A percentile compares a stretch with the other conserved stretches of the same genome.
Evolutionary conservation across 805 yeast genomes (phyloP).

Genomic region (Ogataea paraovalis): DNA sequence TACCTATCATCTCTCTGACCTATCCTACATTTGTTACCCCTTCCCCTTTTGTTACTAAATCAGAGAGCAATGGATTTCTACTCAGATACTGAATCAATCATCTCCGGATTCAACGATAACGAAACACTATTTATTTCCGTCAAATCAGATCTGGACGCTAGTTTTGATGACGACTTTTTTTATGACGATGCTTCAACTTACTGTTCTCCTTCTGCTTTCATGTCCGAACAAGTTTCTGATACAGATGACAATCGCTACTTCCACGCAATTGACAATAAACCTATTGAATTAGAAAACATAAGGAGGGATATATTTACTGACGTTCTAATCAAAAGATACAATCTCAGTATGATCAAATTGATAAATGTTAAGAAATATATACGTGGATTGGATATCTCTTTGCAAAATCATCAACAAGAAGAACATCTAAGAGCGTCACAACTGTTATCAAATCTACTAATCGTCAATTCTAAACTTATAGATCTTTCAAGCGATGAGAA

Average conservation of each 20-base stretch:
- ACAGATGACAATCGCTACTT: neutral
- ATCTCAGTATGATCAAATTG: conserved; percentile 1
- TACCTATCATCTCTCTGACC: too few relatives aligned
- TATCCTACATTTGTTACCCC: too few relatives aligned
- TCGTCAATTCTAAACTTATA: conserved; percentile 5
- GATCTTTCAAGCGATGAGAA: neutral
- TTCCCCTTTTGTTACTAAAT: too few relatives aligned
- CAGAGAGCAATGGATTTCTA: conserved; percentile 2
- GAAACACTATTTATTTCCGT: conserved; percentile 12
- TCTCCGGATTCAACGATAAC: conserved; percentile 17
- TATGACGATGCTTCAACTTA: neutral
- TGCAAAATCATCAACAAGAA: neutral
- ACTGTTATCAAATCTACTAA: conserved; percentile 1
- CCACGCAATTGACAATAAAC: neutral
- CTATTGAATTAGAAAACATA: neutral
- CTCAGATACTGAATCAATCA: conserved; percentile 14
- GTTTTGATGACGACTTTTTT: neutral
- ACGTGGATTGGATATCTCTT: conserved; percentile 1
- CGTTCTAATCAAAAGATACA: conserved; percentile 2
- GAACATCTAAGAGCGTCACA: neutral
- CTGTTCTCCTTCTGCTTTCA: neutral
- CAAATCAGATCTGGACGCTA: neutral
- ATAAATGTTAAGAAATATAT: conserved; percentile 6
- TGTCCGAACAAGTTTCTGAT: neutral
- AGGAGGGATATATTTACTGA: neutral